Conservation (phyloP, 108 stramenopile species). For the Skeletonema tropicum region DNA sequence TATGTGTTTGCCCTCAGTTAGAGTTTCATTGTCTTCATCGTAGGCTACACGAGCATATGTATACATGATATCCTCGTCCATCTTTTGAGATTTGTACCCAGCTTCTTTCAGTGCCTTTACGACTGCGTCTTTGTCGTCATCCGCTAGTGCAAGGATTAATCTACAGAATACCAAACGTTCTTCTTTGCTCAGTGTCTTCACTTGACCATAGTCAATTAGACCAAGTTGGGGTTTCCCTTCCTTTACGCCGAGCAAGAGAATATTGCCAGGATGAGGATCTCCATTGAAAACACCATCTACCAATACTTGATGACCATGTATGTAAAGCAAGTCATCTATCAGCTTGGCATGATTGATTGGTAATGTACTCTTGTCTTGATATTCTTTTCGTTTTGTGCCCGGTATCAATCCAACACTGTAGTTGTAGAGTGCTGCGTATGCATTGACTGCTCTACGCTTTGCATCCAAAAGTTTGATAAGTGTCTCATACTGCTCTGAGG, state of each 20-base stretch:
- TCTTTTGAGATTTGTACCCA: slow-evolving; percentile 67
- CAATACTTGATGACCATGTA: slow-evolving; percentile 77
- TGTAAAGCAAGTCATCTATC: slow-evolving; percentile 75
- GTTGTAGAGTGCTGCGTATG: slow-evolving; percentile 57
- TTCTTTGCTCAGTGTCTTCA: slow-evolving; percentile 68
- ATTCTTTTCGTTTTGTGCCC: slow-evolving; percentile 40
- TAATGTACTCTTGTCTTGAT: slow-evolving; percentile 52
- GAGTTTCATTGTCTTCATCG: slow-evolving; percentile 68
- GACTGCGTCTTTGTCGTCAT: slow-evolving; percentile 63
- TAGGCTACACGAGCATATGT: slow-evolving; percentile 75
- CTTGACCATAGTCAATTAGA: slow-evolving; percentile 90
- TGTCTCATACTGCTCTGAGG: slow-evolving; percentile 56
- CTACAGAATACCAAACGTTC: slow-evolving; percentile 70
- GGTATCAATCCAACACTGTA: slow-evolving; percentile 66
- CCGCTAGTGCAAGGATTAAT: slow-evolving; percentile 74
- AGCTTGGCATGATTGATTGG: slow-evolving; percentile 86
- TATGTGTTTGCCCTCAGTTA: slow-evolving; percentile 78
- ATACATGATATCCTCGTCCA: slow-evolving; percentile 71
- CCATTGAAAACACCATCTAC: slow-evolving; percentile 81
- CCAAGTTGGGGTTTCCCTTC: slow-evolving; percentile 73
- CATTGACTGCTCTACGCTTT: slow-evolving; percentile 56
- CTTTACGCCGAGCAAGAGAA: slow-evolving; percentile 66
- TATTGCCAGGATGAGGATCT: slow-evolving; percentile 72
- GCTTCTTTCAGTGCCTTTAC: slow-evolving; percentile 66
- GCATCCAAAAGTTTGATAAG: slow-evolving; percentile 61